Percentiles rank a stretch among this genome's conserved stretches.
phyloP scores from a whole-genome alignment of 2,329 filamentous ascomycete genomes.

The Aspergillus puulaauensis region DNA sequence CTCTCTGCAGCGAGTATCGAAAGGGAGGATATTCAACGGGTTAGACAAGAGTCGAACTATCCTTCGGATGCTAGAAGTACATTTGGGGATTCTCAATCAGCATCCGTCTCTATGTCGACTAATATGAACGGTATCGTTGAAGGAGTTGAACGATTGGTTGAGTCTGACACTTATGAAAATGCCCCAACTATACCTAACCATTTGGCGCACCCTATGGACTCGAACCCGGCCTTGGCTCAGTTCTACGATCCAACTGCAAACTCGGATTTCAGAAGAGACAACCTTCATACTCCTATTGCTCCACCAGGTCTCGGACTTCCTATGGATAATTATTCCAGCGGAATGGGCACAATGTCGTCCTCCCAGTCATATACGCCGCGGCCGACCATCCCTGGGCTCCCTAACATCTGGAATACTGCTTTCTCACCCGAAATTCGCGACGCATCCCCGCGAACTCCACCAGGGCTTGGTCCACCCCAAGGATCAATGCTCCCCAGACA shows the following conservation, averaged over 20 bases:
- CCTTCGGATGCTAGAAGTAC: slow-evolving; percentile 30
- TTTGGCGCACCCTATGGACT: slow-evolving; percentile 25
- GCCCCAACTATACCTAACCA: slow-evolving; percentile 26
- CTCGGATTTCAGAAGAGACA: slow-evolving; percentile 23
- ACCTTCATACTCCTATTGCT: slow-evolving; percentile 27
- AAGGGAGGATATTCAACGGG: slow-evolving; percentile 37
- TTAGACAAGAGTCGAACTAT: slow-evolving; percentile 24
- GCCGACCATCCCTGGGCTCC: slow-evolving; percentile 32
- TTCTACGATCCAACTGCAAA: slow-evolving; percentile 23
- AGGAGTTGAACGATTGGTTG: slow-evolving; percentile 39
- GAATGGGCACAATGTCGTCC: slow-evolving; percentile 21
- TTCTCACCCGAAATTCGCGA: slow-evolving; percentile 47
- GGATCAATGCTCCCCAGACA: slow-evolving; percentile 17
- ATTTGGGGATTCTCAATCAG: slow-evolving; percentile 47
- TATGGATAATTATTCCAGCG: slow-evolving; percentile 16
- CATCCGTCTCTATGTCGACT: slow-evolving; percentile 44
- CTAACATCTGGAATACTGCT: slow-evolving; percentile 47
- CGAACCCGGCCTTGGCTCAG: slow-evolving; percentile 22
- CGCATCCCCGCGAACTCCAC: slow-evolving; percentile 39
- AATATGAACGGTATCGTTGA: slow-evolving; percentile 43
- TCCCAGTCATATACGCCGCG: slow-evolving; percentile 35
- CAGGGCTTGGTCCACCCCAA: slow-evolving; percentile 29
- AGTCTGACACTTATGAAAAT: slow-evolving; percentile 41
- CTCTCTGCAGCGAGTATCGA: slow-evolving; percentile 43
- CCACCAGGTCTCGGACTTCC: slow-evolving; percentile 35